Conservation (phyloP, 2,329 filamentous ascomycete species). For the Diaporthe vaccinii region DNA sequence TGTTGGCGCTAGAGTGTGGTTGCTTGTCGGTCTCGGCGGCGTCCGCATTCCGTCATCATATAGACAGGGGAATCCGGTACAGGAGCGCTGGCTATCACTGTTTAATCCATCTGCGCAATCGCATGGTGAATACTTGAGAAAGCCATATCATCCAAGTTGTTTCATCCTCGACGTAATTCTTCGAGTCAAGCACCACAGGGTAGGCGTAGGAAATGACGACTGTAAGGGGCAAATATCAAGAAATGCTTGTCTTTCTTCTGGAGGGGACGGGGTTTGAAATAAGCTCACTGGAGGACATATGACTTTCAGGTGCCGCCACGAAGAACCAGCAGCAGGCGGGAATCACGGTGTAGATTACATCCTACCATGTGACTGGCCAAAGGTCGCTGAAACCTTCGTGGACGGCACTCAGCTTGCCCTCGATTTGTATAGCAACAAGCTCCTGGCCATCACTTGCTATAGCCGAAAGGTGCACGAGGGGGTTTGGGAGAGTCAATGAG, state of each 20-base stretch:
- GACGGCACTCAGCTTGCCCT: not conserved
- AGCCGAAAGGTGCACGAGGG: not conserved
- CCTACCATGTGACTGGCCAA: not conserved
- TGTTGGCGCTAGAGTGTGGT: not conserved
- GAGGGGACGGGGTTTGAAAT: not conserved
- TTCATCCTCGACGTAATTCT: not conserved
- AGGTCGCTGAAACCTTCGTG: not conserved
- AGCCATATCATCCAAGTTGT: not conserved
- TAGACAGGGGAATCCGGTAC: not conserved
- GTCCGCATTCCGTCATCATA: not conserved
- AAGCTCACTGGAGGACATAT: not conserved
- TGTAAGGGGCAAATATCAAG: not conserved
- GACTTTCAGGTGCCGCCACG: not conserved
- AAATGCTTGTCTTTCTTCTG: not conserved
- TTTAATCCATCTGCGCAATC: not conserved
- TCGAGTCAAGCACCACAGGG: not conserved
- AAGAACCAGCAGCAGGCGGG: not conserved
- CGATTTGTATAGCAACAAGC: not conserved
- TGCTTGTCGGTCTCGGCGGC: not conserved
- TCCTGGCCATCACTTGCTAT: not conserved
- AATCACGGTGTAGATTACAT: not conserved
- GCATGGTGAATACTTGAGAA: not conserved
- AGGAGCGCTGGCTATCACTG: not conserved
- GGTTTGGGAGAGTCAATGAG: too few relatives aligned
- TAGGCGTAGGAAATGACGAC: not conserved